Evolutionary conservation across 768 basidiomycete species (phyloP).

Genomic region (Mycena belliarum): DNA sequence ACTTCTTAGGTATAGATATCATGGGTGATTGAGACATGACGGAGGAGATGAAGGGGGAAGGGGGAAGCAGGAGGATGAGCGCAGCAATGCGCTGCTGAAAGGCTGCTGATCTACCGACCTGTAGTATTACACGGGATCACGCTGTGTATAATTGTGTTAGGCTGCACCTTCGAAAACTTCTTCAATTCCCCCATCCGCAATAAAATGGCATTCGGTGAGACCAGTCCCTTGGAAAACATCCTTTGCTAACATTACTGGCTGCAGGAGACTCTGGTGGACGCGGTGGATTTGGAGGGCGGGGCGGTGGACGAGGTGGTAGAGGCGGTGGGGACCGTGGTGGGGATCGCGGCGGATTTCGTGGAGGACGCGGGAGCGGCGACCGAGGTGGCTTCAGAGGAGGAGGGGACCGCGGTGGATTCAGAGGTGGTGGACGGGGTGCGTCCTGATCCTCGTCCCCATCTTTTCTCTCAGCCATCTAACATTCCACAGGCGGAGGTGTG

Average conservation of each 20-base stretch:
- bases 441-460: slow-evolving; percentile 5
- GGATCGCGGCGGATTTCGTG: slow-evolving; percentile 35
- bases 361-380: slow-evolving; percentile 38
- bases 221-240: background rate
- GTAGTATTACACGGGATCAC: background rate
- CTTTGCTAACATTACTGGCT: background rate
- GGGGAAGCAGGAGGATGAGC: too few species aligned
- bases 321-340: slow-evolving; percentile 26
- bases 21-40: slow-evolving; percentile 83
- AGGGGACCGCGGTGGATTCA: slow-evolving; percentile 36
- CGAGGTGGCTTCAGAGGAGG: slow-evolving; percentile 35
- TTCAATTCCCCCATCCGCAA: slow-evolving; percentile 6
- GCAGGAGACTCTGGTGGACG: slow-evolving; percentile 64
- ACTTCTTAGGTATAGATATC: slow-evolving; percentile 90
- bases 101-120: too few species aligned
- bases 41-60: background rate
- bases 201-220: slow-evolving; percentile 37
- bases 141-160: slow-evolving; percentile 14
- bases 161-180: slow-evolving; percentile 22
- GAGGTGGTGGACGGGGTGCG: slow-evolving; percentile 34
- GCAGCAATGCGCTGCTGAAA: background rate
- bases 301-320: slow-evolving; percentile 36
- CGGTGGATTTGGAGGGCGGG: slow-evolving; percentile 65
- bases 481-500: slow-evolving; percentile 30
- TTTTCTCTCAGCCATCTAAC: slow-evolving; percentile 13